phyloP scores from a whole-genome alignment of 2,329 filamentous ascomycete species.

The Aspergillus calidoustus region DNA sequence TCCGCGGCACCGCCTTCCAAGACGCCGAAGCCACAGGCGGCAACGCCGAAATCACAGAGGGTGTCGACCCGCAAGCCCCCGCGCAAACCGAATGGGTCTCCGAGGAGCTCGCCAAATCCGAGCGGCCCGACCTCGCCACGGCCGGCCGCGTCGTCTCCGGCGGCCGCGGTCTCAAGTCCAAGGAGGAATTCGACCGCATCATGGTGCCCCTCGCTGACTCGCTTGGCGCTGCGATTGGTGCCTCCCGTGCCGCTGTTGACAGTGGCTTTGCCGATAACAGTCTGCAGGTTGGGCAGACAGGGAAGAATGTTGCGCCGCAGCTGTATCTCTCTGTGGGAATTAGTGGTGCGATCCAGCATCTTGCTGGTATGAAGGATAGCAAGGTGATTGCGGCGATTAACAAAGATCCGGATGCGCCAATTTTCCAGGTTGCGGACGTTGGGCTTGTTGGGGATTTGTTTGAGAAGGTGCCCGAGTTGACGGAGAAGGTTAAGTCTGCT shows the following conservation, averaged over 20 bases:
- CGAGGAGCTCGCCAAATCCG: slow-evolving; percentile 89
- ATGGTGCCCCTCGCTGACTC: slow-evolving; percentile 93
- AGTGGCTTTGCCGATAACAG: slow-evolving; percentile 98
- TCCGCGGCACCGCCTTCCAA: slow-evolving; percentile 90
- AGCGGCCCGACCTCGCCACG: slow-evolving; percentile 91
- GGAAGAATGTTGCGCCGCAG: slow-evolving; percentile 96
- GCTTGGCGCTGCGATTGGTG: slow-evolving; percentile 92
- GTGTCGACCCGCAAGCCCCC: slow-evolving; percentile 79
- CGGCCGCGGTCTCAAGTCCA: slow-evolving; percentile 93
- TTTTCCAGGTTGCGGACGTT: slow-evolving; percentile 97
- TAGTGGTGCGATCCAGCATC: slow-evolving; percentile 94
- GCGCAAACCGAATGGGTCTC: slow-evolving; percentile 85
- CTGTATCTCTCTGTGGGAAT: slow-evolving; percentile 95
- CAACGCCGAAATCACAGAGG: slow-evolving; percentile 77
- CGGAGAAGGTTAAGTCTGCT: slow-evolving; percentile 79
- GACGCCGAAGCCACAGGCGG: slow-evolving; percentile 72
- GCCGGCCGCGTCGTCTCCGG: slow-evolving; percentile 89
- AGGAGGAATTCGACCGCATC: slow-evolving; percentile 92
- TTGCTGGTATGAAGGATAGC: slow-evolving; percentile 99
- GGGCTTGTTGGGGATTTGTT: slow-evolving; percentile 95
- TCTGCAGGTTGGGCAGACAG: slow-evolving; percentile 95
- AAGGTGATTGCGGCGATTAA: slow-evolving; percentile 99
- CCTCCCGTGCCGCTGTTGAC: slow-evolving; percentile 92
- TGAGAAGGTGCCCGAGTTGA: slow-evolving; percentile 92
- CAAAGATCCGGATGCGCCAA: slow-evolving; percentile 95